Evolutionary conservation across 1,284 basidiomycete species (phyloP), one percentile per base, ranked within the genome.

Genomic region (Ganoderma lingzhi): DNA sequence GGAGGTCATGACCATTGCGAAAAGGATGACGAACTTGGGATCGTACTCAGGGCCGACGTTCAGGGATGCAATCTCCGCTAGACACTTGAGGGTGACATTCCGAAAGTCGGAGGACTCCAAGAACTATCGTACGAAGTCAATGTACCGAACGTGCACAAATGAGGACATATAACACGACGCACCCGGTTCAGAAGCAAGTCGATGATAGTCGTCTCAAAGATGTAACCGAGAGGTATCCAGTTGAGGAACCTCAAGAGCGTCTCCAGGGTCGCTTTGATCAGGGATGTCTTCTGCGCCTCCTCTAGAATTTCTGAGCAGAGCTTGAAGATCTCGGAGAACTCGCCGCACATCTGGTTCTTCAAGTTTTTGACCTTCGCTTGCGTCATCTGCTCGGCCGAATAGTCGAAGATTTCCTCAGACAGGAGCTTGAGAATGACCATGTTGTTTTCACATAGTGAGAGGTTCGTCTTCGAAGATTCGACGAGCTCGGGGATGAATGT

Each of bases 191-290:
- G 88, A 30, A 99, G 87, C 69, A 96, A 88, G 83, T 99, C 98
- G 76, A 99, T 99, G 77, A 99, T 94, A 63, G 94, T 95, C 1
- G 98, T 99, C 84, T 99, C 98, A 76, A 99, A 99, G 76, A 99
- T 99, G 82, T 97, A 99, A 35, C 97, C 98, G 59, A 99, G 85
- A 62, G 98, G 98, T 78, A 99, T 99, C 98, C 98, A 99, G 82
- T 99, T 99, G 77, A 99, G 85, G 88, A 99, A 99, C 69, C 96
- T 88, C 70, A 99, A 86, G 55, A 99, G 87, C 0, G 98, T 99
- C 82, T 99, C 97, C 72, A 99, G 86, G 3, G 98, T 99, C 10
- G 95, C 95, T 82, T 91, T 96, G 85, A 99, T 97, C 69, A 99
- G 84, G 39, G 95, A 96, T 2, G 96, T 91, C 85, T 99, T 99